phyloP scores from a whole-genome alignment of 495 filamentous ascomycete species.

The Neurospora sublineolata region DNA sequence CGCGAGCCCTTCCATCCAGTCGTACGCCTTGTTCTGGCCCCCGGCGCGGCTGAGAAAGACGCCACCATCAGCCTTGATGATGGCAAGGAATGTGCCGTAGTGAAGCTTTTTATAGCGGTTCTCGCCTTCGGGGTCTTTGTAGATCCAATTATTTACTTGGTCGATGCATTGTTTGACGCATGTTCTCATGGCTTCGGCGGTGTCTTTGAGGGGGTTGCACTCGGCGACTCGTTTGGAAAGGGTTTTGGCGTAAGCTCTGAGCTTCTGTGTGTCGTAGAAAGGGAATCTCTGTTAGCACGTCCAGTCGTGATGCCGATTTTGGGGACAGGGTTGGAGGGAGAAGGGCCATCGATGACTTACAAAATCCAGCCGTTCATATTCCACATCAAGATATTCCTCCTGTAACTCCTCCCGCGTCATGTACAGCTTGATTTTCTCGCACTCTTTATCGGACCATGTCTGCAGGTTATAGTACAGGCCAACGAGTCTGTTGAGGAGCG shows the following conservation, averaged over 20 bases:
- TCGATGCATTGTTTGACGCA: background rate
- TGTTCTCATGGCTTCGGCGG: background rate
- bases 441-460: constrained; percentile 9
- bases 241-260: background rate
- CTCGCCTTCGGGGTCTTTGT: constrained; percentile 4
- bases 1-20: constrained; percentile 13
- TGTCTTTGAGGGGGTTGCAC: constrained; percentile 2
- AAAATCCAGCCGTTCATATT: background rate
- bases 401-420: background rate
- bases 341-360: too few species aligned
- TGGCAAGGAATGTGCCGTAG: constrained; percentile 9
- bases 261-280: background rate
- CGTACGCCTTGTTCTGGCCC: background rate
- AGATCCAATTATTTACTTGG: constrained; percentile 5
- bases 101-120: background rate
- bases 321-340: too few species aligned
- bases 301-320: background rate
- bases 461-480: constrained; percentile 5
- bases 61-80: constrained; percentile 5
- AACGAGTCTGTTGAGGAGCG: constrained; percentile 6
- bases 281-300: background rate
- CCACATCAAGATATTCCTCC: background rate
- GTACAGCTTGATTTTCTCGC: background rate
- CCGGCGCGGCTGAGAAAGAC: constrained; percentile 4
- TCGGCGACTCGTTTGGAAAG: background rate